Base-by-base conservation (phyloP, 306 rosid species). In the Prunus salicina region DNA sequence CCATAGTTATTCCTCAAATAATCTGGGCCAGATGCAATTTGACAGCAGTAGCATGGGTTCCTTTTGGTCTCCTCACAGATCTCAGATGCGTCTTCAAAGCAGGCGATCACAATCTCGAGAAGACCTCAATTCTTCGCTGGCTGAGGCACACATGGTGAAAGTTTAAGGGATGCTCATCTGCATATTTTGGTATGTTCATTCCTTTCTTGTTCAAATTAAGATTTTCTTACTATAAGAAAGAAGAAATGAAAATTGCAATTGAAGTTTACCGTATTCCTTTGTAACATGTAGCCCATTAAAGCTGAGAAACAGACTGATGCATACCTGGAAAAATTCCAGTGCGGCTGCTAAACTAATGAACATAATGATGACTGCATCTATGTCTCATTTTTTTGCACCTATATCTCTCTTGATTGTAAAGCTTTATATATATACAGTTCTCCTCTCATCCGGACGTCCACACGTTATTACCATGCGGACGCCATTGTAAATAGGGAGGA, bases 51-150 rank as follows among this genome's bases (percentile, higher is more conserved):
- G 69, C 79, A 83, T 83, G 80, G 93, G 89, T 28, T 70, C 93
- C 69, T 90, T 92, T 87, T 84, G 97, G 97, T 66, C 96, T 20
- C 92, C 99, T 32, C 90, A 83, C 81, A 76, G 97, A 84, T 71
- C 91, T 84, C 91, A 95, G 93, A 95, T 89, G 97, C 93, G 63
- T 45, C 92, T 95, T 81, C 97, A 90, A 84, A 95, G 99, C 81
- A 81, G 98, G 83, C 89, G 97, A 76, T 95, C 99, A 0, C 99
- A 95, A 77, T 95, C 99, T 78, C 93, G 97, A 49, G 97, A 95
- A 88, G 99, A 95, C 75, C 92, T 92, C 19, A 90, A 67, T 83
- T 84, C 96, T 34, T 86, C 98, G 5, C 56, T 89, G 73, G 89
- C 90, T 45, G 98, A 94, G 79, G 82, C 89, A 47, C 96, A 91